A percentile compares a stretch with the other conserved stretches of the same genome.
Evolutionary conservation across 2,329 filamentous ascomycete genomes (phyloP).

Genomic region (Ciborinia camelliae): DNA sequence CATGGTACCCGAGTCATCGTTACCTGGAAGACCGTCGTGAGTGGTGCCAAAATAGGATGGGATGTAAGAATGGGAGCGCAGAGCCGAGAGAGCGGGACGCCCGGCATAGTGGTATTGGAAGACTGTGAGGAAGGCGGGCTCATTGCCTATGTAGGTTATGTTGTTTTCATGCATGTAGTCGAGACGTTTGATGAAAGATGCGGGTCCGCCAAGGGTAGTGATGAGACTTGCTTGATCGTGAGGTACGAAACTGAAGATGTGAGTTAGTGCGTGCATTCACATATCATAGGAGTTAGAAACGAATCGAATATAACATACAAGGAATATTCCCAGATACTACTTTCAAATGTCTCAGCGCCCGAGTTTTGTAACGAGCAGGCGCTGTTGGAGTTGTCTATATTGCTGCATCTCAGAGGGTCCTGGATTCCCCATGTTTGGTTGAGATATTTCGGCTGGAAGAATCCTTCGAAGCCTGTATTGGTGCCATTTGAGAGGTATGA

Average conservation of each 20-base stretch:
- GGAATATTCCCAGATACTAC: constrained; percentile 66
- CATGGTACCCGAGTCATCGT: constrained; percentile 68
- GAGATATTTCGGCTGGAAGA: constrained; percentile 64
- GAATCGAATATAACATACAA: constrained; percentile 27
- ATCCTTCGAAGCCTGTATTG: constrained; percentile 64
- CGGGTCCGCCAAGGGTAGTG: constrained; percentile 55
- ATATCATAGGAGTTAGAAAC: neutral
- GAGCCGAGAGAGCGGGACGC: constrained; percentile 47
- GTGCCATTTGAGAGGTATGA: constrained; percentile 50
- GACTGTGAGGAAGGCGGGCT: constrained; percentile 60
- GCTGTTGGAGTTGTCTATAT: constrained; percentile 32
- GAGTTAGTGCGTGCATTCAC: neutral
- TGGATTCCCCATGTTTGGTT: constrained; percentile 68
- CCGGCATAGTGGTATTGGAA: constrained; percentile 71
- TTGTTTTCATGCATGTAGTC: constrained; percentile 60
- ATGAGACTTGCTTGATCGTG: constrained; percentile 58
- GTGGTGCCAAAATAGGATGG: constrained; percentile 60
- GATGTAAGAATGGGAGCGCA: constrained; percentile 59
- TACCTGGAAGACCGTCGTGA: constrained; percentile 61
- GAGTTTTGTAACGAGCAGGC: constrained; percentile 34
- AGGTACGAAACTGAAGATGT: constrained; percentile 32
- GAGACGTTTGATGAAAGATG: constrained; percentile 56
- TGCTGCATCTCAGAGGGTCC: constrained; percentile 62
- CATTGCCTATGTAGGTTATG: constrained; percentile 64
- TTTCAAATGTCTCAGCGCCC: constrained; percentile 64